Evolutionary conservation across 148 eudicot genomes (phyloP).

Genomic region (Tetragonia tetragonoides): DNA sequence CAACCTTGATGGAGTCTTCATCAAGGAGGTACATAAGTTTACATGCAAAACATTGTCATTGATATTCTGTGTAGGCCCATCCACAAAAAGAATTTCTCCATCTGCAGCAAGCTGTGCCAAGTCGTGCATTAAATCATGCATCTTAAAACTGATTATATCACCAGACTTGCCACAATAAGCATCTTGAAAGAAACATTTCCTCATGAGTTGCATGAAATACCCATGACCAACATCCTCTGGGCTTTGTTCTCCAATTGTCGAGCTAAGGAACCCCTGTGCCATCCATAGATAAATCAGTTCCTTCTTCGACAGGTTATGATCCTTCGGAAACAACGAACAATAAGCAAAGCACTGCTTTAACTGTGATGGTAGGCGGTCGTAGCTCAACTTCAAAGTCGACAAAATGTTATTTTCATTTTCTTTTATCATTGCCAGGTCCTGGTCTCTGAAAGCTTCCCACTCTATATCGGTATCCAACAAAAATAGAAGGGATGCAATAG

Average conservation of each 20-base stretch:
- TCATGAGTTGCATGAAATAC: not conserved
- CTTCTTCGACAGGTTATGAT: not conserved
- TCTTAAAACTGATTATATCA: too few relatives aligned
- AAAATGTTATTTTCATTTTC: not conserved
- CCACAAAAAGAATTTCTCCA: too few relatives aligned
- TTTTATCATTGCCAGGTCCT: too few relatives aligned
- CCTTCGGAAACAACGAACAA: constrained; percentile 16
- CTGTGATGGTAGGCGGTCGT: not conserved
- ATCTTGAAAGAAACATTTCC: constrained; percentile 1
- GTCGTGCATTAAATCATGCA: too few relatives aligned
- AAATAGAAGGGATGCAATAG: too few relatives aligned
- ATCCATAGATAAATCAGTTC: constrained; percentile 7
- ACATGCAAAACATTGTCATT: too few relatives aligned
- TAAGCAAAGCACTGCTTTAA: constrained; percentile 16
- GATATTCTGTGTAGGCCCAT: too few relatives aligned
- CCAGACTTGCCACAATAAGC: not conserved
- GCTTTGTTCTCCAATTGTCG: not conserved
- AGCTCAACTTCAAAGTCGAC: not conserved
- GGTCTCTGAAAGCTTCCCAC: too few relatives aligned
- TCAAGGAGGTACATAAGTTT: too few relatives aligned
- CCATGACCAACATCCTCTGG: constrained; percentile 5
- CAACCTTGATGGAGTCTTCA: too few relatives aligned
- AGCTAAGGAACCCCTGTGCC: constrained; percentile 1
- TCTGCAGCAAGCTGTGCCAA: too few relatives aligned
- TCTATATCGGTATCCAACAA: too few relatives aligned